phyloP scores from a whole-genome alignment of 2,329 filamentous ascomycete species.

The Phialophora macrospora region DNA sequence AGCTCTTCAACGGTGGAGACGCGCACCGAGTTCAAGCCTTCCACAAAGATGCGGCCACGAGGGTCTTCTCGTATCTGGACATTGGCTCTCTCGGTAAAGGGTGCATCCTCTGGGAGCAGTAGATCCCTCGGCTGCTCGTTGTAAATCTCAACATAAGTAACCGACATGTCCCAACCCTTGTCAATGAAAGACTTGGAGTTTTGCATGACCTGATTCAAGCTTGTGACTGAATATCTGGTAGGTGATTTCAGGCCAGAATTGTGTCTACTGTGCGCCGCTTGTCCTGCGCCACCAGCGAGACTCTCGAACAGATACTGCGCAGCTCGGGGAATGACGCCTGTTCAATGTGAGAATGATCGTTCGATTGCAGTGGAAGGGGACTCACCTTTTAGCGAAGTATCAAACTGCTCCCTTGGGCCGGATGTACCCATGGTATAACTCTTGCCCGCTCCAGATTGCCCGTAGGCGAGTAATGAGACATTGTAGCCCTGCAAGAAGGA shows the following conservation, averaged over 20 bases:
- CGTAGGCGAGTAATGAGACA: conserved; percentile 94
- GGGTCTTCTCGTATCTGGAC: conserved; percentile 95
- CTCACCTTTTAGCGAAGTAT: conserved; percentile 76
- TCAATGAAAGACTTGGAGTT: conserved; percentile 58
- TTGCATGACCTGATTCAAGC: conserved; percentile 49
- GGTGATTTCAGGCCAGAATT: conserved; percentile 80
- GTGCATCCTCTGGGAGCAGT: conserved; percentile 75
- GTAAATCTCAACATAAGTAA: conserved; percentile 96
- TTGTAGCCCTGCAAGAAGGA: conserved; percentile 97
- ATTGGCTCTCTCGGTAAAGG: conserved; percentile 69
- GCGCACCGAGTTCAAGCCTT: conserved; percentile 82
- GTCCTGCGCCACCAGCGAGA: conserved; percentile 62
- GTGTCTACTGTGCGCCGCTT: conserved; percentile 57
- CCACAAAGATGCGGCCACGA: conserved; percentile 92
- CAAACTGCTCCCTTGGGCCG: conserved; percentile 75
- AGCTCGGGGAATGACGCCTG: conserved; percentile 94
- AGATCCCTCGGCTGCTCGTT: conserved; percentile 95
- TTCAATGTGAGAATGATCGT: conserved; percentile 8
- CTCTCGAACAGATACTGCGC: conserved; percentile 86
- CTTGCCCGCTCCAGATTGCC: conserved; percentile 96
- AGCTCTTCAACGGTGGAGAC: conserved; percentile 93
- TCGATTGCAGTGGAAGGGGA: too few species aligned
- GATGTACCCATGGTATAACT: conserved; percentile 99
- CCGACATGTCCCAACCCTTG: conserved; percentile 87
- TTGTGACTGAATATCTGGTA: conserved; percentile 71